phyloP scores from a whole-genome alignment of 179 eudicot species.

The Heliamphora pulchella region DNA sequence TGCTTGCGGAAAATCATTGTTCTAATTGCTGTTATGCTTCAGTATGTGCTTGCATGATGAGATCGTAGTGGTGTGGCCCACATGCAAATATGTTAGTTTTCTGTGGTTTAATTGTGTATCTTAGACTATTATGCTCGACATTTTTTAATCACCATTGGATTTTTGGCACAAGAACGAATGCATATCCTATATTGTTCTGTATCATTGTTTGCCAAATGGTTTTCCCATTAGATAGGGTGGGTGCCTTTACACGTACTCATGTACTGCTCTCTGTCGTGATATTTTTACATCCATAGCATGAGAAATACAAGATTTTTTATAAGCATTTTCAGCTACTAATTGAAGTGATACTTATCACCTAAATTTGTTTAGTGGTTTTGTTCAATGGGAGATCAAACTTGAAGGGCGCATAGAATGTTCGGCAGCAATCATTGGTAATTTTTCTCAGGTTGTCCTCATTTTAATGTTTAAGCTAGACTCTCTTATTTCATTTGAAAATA shows the following conservation, averaged over 20 bases:
- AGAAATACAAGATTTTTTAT: not conserved
- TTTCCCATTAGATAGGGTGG: not conserved
- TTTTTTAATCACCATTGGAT: not conserved
- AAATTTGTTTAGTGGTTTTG: slow-evolving; percentile 44
- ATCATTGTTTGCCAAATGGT: not conserved
- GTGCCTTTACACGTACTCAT: not conserved
- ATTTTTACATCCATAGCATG: not conserved
- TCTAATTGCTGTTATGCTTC: not conserved
- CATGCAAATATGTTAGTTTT: too few relatives aligned
- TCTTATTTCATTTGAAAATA: not conserved
- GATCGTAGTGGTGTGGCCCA: not conserved
- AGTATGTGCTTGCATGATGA: not conserved
- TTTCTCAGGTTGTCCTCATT: slow-evolving; percentile 47
- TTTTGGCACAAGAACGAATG: too few relatives aligned
- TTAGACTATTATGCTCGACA: not conserved
- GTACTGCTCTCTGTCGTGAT: not conserved
- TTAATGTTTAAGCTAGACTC: not conserved
- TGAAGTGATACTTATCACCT: not conserved
- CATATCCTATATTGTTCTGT: not conserved
- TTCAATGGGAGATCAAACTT: slow-evolving; percentile 61
- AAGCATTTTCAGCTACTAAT: slow-evolving; percentile 8
- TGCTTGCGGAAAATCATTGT: not conserved
- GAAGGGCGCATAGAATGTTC: slow-evolving; percentile 78
- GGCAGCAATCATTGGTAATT: slow-evolving; percentile 65
- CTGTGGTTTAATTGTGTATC: not conserved